Evolutionary conservation across 768 basidiomycete genomes (phyloP).

Genomic region (Lactarius trivialis): DNA sequence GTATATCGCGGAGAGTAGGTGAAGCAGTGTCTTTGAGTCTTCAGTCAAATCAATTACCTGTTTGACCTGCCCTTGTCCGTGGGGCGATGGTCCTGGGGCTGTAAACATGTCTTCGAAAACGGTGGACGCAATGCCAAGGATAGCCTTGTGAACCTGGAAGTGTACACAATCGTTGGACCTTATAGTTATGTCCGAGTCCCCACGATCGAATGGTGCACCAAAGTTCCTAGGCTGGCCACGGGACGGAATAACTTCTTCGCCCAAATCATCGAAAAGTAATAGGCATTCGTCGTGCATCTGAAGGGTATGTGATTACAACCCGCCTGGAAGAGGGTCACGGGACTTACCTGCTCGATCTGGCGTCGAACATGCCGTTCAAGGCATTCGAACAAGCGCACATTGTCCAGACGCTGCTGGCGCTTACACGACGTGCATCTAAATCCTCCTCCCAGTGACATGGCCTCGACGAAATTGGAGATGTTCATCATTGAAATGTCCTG

Average conservation of each 20-base stretch:
- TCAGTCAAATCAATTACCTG: not conserved
- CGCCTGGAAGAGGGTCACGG: not conserved
- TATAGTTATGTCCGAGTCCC: constrained; percentile 41
- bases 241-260: not conserved
- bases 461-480: not conserved
- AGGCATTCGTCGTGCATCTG: not conserved
- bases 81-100: not conserved
- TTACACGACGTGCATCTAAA: not conserved
- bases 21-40: constrained; percentile 1
- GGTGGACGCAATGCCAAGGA: constrained; percentile 51
- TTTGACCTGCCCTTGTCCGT: not conserved
- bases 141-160: constrained; percentile 48
- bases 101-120: constrained; percentile 53
- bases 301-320: not conserved
- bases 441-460: not conserved
- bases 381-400: not conserved
- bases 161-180: constrained; percentile 46
- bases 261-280: not conserved
- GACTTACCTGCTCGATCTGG: not conserved
- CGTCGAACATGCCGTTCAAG: not conserved
- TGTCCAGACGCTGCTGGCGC: not conserved
- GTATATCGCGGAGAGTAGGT: not conserved
- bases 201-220: constrained; percentile 13
- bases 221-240: not conserved
- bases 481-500: not conserved